Evolutionary conservation across 2,329 filamentous ascomycete species (phyloP), one percentile per base, ranked within the genome.

Genomic region (Colletotrichum siamense): DNA sequence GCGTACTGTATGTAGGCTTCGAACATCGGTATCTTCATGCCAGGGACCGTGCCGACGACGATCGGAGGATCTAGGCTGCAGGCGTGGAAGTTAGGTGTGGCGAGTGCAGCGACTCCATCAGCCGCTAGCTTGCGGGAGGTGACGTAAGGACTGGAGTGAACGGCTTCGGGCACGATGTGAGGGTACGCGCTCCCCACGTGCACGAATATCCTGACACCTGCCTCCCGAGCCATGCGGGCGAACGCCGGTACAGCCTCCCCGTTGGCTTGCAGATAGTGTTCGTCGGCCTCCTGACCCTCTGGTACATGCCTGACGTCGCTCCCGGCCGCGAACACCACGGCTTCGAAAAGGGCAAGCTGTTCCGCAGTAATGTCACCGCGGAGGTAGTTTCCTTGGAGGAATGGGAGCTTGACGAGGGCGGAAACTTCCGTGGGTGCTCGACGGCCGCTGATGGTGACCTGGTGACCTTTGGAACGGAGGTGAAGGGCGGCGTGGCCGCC

Each of bases 261-360:
- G 26, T 77, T 77, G 32, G 55, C 71, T 15, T 64, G 30, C 15
- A 77, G 55, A 24, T 70, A 61, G 28, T 70, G 67, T 3, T 62
- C 22, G 49, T 74, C 66, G 8, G 66, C 66, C 8, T 32, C 28
- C 26, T 70, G 34, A 16, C 30, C 75, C 4, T 36, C 13, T 5
- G 75, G 75, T 5, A 77, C 71, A 30, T 77, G 75, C 6, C 75
- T 71, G 22, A 66, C 32, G 30, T 77, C 75, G 52, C 71, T 65
- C 10, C 75, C 71, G 8, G 75, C 75, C 10, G 71, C 28, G 30
- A 77, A 77, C 8, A 77, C 71, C 4, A 77, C 30, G 12, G 62
- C 71, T 2, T 77, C 71, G 26, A 77, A 77, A 10, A 1, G 8
- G 4, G 62, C 18, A 18, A 74, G 75, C 13, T 26, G 8, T 0